Evolutionary conservation across 768 basidiomycete genomes (phyloP), one percentile per base, ranked within the genome.

Genomic region (Cytidiella melzeri): DNA sequence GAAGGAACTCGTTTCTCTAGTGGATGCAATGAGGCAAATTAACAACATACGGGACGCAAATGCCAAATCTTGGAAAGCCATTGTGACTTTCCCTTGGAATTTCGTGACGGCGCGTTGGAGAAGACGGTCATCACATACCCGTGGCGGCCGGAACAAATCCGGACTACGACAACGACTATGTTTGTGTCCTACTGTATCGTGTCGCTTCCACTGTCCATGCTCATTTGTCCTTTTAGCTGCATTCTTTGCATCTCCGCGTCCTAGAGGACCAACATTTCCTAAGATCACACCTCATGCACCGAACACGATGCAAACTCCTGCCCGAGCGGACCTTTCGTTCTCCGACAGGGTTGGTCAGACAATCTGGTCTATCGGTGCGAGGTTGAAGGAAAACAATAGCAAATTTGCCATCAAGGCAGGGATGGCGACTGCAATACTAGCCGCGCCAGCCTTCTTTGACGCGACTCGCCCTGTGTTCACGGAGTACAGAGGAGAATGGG

Each of bases 401-500:
- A 88, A 89, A 63, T 96, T 91, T 63, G 86, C 91, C 0, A 72
- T 95, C 67, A 95, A 95, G 66, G 84, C 82, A 6, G 92, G 87
- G 19, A 80, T 90, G 70, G 87, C 87, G 1, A 82, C 83, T 38
- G 87, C 89, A 0, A 66, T 96, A 21, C 71, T 98, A 3, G 85
- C 93, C 0, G 75, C 86, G 0, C 93, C 94, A 2, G 94, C 94
- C 0, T 97, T 95, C 66, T 83, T 89, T 51, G 86, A 88, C 46
- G 53, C 65, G 15, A 93, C 88, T 1, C 73, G 93, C 21, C 84
- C 83, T 4, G 65, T 80, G 3, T 97, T 96, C 60, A 71, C 89
- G 38, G 77, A 83, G 41, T 92, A 86, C 57, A 79, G 83, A 58
- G 94, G 94, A 28, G 92, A 97, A 68, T 99, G 95, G 95, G 92